A percentile compares a stretch with the other conserved stretches of the same genome.
phyloP scores from a whole-genome alignment of 1,139 yeast species.

The Yamadazyma taylorii region DNA sequence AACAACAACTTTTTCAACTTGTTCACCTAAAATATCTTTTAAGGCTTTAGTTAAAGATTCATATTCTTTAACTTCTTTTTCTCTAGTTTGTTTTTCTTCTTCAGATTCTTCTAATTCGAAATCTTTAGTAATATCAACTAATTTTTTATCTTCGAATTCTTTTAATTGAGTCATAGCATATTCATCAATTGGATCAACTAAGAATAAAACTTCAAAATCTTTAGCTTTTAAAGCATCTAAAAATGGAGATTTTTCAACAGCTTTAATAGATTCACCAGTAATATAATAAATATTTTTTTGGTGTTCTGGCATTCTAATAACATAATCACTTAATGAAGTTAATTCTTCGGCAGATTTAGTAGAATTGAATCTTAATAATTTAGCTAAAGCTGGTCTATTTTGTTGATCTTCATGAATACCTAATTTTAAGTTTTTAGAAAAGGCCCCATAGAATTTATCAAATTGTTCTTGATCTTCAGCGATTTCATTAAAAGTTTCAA shows the following conservation, averaged over 20 bases:
- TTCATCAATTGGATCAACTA: constrained; percentile 99
- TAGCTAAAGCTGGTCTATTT: constrained; percentile 94
- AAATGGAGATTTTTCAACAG: constrained; percentile 99
- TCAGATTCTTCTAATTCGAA: constrained; percentile 99
- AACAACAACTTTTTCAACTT: constrained; percentile 98
- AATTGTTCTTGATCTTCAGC: constrained; percentile 99
- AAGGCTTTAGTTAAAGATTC: constrained; percentile 94
- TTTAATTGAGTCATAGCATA: constrained; percentile 99
- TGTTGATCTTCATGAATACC: constrained; percentile 99
- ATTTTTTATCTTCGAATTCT: constrained; percentile 99
- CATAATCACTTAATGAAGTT: constrained; percentile 95
- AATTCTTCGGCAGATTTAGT: constrained; percentile 93
- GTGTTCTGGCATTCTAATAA: constrained; percentile 99
- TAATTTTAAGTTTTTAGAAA: constrained; percentile 97
- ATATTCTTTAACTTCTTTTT: constrained; percentile 86
- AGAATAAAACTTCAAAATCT: constrained; percentile 96
- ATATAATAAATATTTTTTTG: constrained; percentile 99
- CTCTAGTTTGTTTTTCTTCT: constrained; percentile 94
- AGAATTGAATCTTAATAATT: constrained; percentile 95
- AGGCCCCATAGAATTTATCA: constrained; percentile 97
- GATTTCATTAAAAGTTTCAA: constrained; percentile 98
- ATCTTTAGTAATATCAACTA: constrained; percentile 98
- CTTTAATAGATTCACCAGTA: constrained; percentile 98
- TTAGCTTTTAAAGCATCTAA: constrained; percentile 98
- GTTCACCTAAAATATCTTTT: constrained; percentile 96